Evolutionary conservation across 1,284 basidiomycete genomes (phyloP).

Genomic region (Phenoliferia sp.): DNA sequence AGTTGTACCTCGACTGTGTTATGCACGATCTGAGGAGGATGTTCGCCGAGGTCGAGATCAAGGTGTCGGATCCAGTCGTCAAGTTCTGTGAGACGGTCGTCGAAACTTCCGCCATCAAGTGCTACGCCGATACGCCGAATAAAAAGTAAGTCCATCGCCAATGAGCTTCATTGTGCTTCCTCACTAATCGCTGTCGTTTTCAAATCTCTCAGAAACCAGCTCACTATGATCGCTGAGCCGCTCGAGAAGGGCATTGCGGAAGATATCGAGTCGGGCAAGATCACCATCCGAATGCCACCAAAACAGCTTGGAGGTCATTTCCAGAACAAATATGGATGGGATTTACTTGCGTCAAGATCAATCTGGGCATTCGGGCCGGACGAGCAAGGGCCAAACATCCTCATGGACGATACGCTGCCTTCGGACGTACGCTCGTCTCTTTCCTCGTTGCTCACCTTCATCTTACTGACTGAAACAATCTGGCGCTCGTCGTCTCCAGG

Average conservation of each 20-base stretch:
- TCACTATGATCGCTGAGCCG: conserved; percentile 97
- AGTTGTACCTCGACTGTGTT: conserved; percentile 93
- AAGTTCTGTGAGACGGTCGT: conserved; percentile 98
- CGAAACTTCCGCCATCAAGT: conserved; percentile 95
- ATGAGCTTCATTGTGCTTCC: conserved; percentile 1
- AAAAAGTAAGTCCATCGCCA: conserved; percentile 65
- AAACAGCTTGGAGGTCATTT: conserved; percentile 93
- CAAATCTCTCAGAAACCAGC: conserved; percentile 64
- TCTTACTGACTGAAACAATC: not conserved
- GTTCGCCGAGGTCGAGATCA: conserved; percentile 98
- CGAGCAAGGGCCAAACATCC: conserved; percentile 84
- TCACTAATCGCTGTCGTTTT: not conserved
- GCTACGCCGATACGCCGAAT: conserved; percentile 97
- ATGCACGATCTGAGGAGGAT: conserved; percentile 90
- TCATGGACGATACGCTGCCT: conserved; percentile 93
- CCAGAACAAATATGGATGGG: conserved; percentile 96
- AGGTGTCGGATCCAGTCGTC: conserved; percentile 97
- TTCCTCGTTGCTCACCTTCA: not conserved
- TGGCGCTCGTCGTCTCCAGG: conserved; percentile 45
- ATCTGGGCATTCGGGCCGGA: conserved; percentile 99
- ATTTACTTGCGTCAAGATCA: conserved; percentile 89
- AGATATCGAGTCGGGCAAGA: conserved; percentile 84
- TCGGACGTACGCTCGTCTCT: conserved; percentile 60
- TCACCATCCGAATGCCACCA: conserved; percentile 86
- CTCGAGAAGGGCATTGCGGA: conserved; percentile 88